Evolutionary conservation across 2,329 filamentous ascomycete genomes (phyloP), one percentile per base, ranked within the genome.

Genomic region (Mycogone perniciosa): DNA sequence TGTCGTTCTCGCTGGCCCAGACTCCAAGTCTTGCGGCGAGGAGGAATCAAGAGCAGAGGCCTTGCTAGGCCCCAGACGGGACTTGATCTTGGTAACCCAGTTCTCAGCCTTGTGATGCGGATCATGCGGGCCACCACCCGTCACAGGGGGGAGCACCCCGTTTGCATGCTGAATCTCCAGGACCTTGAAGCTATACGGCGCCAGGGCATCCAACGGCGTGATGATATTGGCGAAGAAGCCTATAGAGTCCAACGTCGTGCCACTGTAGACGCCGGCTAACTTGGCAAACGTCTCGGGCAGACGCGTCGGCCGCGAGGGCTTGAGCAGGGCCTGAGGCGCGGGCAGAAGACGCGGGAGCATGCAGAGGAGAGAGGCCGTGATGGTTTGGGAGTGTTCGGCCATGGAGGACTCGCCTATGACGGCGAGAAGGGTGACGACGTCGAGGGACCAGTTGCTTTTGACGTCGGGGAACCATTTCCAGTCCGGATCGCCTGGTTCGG

Each of bases 141-240:
- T 35, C 10, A 35, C 29, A 5, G 47, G 30, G 8, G 62, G 11
- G 52, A 9, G 29, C 10, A 27, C 57, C 31, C 71, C 60, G 2
- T 62, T 64, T 35, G 48, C 43, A 56, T 81, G 77, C 53, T 59
- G 66, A 50, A 82, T 80, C 51, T 72, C 62, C 30, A 76, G 58
- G 33, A 78, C 69, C 54, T 68, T 66, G 60, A 82, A 79, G 11
- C 68, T 64, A 51, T 76, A 79, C 2, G 74, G 62, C 4, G 67
- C 65, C 13, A 76, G 58, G 5, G 74, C 67, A 41, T 80, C 77
- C 20, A 81, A 71, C 4, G 75, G 76, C 46, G 80, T 77, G 51
- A 84, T 74, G 54, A 83, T 78, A 56, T 80, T 80, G 38, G 80
- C 77, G 57, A 84, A 84, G 68, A 81, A 82, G 49, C 80, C 80